Conservation (phyloP, 805 yeast genomes). For the Yamadazyma nakazawae region DNA sequence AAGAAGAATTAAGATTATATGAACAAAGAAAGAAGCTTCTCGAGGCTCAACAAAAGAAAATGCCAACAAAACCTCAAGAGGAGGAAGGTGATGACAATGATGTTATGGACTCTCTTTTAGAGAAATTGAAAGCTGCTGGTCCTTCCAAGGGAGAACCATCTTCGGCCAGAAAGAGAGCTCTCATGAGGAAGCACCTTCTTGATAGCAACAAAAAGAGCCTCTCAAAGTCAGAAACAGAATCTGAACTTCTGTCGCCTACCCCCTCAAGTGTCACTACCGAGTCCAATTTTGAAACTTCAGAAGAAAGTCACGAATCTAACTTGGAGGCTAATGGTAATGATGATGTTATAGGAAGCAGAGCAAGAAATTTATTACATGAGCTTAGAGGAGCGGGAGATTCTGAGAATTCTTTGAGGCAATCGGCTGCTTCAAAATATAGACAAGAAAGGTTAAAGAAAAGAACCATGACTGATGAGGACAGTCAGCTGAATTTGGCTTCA, state of each 20-base stretch:
- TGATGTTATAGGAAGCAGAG: constrained; percentile 52
- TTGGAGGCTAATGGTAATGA: constrained; percentile 8
- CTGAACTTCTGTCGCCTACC: constrained; percentile 8
- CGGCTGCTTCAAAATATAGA: constrained; percentile 44
- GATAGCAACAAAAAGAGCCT: constrained; percentile 24
- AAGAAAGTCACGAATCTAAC: constrained; percentile 6
- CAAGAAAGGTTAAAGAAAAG: constrained; percentile 19
- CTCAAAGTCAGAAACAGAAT: constrained; percentile 1
- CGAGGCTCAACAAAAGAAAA: constrained; percentile 42
- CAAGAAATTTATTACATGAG: constrained; percentile 60
- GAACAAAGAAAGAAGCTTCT: constrained; percentile 71
- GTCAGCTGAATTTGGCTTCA: neutral
- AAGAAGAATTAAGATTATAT: constrained; percentile 65
- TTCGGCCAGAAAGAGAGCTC: constrained; percentile 76
- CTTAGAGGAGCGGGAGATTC: constrained; percentile 39
- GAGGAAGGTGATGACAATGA: constrained; percentile 41
- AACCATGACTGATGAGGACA: constrained; percentile 4
- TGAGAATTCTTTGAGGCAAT: constrained; percentile 19
- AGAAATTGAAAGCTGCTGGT: constrained; percentile 83
- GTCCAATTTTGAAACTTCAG: constrained; percentile 13
- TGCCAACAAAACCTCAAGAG: constrained; percentile 20
- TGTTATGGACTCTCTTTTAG: constrained; percentile 84
- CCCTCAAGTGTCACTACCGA: constrained; percentile 1
- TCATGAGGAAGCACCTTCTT: constrained; percentile 61
- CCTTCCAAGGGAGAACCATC: constrained; percentile 73